Percentiles rank a stretch among this genome's conserved stretches.
These are phyloP conservation scores for Erythrophleum fordii DNA, from an alignment of 306 rosid genomes.

Conservation along the genomic window DNA sequence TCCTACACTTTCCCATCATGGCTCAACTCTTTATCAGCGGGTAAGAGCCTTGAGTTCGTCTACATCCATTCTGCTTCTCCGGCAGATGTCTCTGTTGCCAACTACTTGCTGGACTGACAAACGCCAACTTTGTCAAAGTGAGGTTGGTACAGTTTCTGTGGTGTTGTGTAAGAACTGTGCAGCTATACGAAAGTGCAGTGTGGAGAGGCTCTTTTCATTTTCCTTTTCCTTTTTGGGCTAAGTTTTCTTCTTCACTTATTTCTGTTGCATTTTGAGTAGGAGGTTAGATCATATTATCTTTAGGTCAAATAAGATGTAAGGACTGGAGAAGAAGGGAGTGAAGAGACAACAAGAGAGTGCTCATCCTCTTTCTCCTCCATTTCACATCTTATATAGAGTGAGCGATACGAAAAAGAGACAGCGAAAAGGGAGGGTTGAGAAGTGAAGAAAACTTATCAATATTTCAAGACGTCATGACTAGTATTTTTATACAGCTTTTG, in stretches of 20 bases:
- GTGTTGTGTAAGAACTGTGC: slow-evolving; percentile 67
- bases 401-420: slow-evolving; percentile 40
- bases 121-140: slow-evolving; percentile 25
- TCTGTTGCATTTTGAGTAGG: slow-evolving; percentile 59
- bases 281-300: slow-evolving; percentile 49
- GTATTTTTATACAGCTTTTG: slow-evolving; percentile 38
- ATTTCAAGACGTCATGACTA: slow-evolving; percentile 44
- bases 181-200: slow-evolving; percentile 67
- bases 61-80: slow-evolving; percentile 87
- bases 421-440: slow-evolving; percentile 33
- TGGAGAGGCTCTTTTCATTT: slow-evolving; percentile 44
- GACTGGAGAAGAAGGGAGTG: slow-evolving; percentile 89
- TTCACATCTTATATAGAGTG: slow-evolving; percentile 59
- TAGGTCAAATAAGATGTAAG: slow-evolving; percentile 62
- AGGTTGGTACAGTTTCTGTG: slow-evolving; percentile 41
- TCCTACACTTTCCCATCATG: slow-evolving; percentile 83
- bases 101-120: slow-evolving; percentile 68
- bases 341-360: slow-evolving; percentile 88
- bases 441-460: slow-evolving; percentile 50
- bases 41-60: slow-evolving; percentile 91
- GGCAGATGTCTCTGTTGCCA: slow-evolving; percentile 72
- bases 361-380: slow-evolving; percentile 98
- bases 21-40: slow-evolving; percentile 73
- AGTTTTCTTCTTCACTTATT: slow-evolving; percentile 46
- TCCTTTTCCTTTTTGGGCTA: slow-evolving; percentile 35